Base-by-base conservation (phyloP, 2,329 filamentous ascomycete genomes). In the Plenodomus biglobosus region DNA sequence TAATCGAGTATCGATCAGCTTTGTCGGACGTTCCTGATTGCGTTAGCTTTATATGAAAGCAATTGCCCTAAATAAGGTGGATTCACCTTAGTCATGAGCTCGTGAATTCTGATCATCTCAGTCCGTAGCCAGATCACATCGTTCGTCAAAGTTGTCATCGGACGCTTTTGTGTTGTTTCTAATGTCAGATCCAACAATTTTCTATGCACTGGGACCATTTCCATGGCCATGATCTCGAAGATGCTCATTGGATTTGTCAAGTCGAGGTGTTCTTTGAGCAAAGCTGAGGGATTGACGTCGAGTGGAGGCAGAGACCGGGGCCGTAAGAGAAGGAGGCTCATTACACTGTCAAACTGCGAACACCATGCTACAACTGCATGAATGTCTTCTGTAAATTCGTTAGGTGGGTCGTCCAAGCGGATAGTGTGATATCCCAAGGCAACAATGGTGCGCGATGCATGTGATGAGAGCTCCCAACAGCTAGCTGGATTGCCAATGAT, bases 401-500 rank as follows among this genome's bases (percentile, higher is more conserved):
- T 56, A 21, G 58, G 54, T 15, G 59, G 52, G 2, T 41, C 49
- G 4, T 41, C 44, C 15, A 58, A 39, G 15, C 44, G 46, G 16
- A 64, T 52, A 8, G 54, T 63, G 18, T 68, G 66, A 36, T 68
- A 64, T 5, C 67, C 66, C 11, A 70, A 59, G 4, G 64, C 65
- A 21, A 69, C 56, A 2, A 66, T 61, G 2, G 62, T 62, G 17
- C 62, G 64, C 17, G 64, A 68, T n/a, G 66, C 67, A 37, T 64
- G 55, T 6, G 66, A 56, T 13, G 58, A 66, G 4, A 70, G 57
- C 16, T 58, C 58, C 66, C 65, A 70, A 36, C 65, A 69, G 18
- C 55, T 62, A 13, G 55, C 54, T 2, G 66, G 61, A n/a, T 70
- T 69, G 2, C 67, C 67, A 7, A 68, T 57, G 11, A 68, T 63